These are phyloP conservation scores for Beauveria asiatica DNA, from an alignment of 2,329 filamentous ascomycete species.

Conservation along the genomic window DNA sequence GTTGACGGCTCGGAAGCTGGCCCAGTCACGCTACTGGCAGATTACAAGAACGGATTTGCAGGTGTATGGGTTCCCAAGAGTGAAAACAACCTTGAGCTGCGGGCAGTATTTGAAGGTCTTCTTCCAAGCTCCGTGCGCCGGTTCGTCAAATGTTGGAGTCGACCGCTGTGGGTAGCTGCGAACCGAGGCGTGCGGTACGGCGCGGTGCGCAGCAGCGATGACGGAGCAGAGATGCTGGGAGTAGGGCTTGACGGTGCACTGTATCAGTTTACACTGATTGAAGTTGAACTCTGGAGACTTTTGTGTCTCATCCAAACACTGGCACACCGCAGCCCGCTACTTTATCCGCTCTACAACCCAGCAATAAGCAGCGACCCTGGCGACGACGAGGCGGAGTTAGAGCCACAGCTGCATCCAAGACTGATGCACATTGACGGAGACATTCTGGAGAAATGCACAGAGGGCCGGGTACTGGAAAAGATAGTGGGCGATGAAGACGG, in stretches of 20 bases:
- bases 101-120: slow-evolving; percentile 45
- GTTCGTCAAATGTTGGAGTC: slow-evolving; percentile 43
- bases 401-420: slow-evolving; percentile 33
- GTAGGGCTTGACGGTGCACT: slow-evolving; percentile 61
- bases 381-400: slow-evolving; percentile 18
- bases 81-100: slow-evolving; percentile 31
- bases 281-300: slow-evolving; percentile 53
- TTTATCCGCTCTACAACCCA: slow-evolving; percentile 38
- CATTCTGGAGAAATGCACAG: slow-evolving; percentile 47
- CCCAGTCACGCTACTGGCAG: slow-evolving; percentile 40
- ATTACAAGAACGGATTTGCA: slow-evolving; percentile 36
- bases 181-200: slow-evolving; percentile 30
- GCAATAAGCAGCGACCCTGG: slow-evolving; percentile 14
- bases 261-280: slow-evolving; percentile 60
- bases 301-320: slow-evolving; percentile 68
- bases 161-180: slow-evolving; percentile 41
- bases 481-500: slow-evolving; percentile 28
- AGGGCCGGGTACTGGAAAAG: slow-evolving; percentile 35
- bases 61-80: slow-evolving; percentile 44
- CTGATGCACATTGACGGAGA: slow-evolving; percentile 62
- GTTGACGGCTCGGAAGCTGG: slow-evolving; percentile 20
- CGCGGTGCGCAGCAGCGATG: slow-evolving; percentile 31
- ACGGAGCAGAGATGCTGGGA: slow-evolving; percentile 50
- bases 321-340: slow-evolving; percentile 36
- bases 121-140: slow-evolving; percentile 49